These are phyloP conservation scores for Hippophae gyantsensis DNA, from an alignment of 306 rosid species.

Conservation along the genomic window DNA sequence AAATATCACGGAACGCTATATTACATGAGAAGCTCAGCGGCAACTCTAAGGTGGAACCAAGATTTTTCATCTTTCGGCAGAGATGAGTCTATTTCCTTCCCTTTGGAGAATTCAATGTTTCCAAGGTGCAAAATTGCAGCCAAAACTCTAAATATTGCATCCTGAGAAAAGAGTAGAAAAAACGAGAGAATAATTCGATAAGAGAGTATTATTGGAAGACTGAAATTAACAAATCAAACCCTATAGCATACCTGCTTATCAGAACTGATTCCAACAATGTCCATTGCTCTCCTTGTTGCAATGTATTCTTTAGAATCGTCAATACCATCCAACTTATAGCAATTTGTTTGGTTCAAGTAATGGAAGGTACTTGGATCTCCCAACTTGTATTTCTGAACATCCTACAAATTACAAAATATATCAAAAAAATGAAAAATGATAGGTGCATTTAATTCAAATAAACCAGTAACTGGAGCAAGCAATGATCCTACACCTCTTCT, in stretches of 20 bases:
- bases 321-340: constrained; percentile 74
- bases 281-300: constrained; percentile 90
- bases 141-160: constrained; percentile 93
- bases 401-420: constrained; percentile 33
- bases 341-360: constrained; percentile 85
- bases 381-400: constrained; percentile 64
- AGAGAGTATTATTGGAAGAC: constrained; percentile 16
- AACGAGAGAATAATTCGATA: constrained; percentile 14
- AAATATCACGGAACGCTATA: constrained; percentile 15
- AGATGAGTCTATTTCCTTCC: constrained; percentile 84
- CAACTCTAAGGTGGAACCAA: constrained; percentile 66
- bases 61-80: constrained; percentile 86
- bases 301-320: constrained; percentile 74
- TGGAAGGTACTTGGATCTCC: constrained; percentile 80
- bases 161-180: constrained; percentile 34
- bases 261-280: constrained; percentile 78
- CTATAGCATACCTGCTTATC: constrained; percentile 69
- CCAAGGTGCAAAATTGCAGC: constrained; percentile 98
- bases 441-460: not conserved
- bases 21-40: constrained; percentile 90
- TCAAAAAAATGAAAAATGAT: constrained; percentile 3
- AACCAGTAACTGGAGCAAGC: too few species aligned
- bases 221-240: constrained; percentile 18
- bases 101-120: constrained; percentile 89
- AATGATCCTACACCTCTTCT: too few species aligned